Evolutionary conservation across 208 protist species (phyloP).

Genomic region (Herpetomonas tarakana): DNA sequence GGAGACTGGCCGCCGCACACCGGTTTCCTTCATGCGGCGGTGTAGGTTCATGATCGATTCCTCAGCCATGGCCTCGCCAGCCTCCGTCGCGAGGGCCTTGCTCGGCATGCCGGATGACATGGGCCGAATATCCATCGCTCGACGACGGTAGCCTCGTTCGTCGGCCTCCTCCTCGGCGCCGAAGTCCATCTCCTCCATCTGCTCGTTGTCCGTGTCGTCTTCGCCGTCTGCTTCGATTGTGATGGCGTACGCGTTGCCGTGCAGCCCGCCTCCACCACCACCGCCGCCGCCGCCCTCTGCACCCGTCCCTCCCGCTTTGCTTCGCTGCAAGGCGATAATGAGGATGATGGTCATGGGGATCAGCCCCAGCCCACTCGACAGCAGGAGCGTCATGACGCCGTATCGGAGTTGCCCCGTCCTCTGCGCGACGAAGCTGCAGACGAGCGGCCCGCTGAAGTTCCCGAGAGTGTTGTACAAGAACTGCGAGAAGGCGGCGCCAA

Average conservation of each 20-base stretch:
- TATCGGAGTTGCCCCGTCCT: slow-evolving; percentile 60
- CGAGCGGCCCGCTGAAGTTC: slow-evolving; percentile 87
- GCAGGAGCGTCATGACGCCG: slow-evolving; percentile 70
- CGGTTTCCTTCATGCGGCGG: too few relatives aligned
- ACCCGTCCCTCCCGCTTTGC: background rate
- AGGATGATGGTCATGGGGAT: slow-evolving; percentile 55
- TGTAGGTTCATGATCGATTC: slow-evolving; percentile 1
- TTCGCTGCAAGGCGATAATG: slow-evolving; percentile 19
- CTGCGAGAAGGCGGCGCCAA: slow-evolving; percentile 75
- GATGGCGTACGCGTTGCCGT: background rate
- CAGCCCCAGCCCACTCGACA: slow-evolving; percentile 59
- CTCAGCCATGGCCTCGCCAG: background rate
- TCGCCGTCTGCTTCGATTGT: background rate
- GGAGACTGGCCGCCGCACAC: too few relatives aligned
- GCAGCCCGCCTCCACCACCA: background rate
- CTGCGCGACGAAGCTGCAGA: slow-evolving; percentile 78
- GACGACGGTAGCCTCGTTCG: background rate
- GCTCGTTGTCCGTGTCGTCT: background rate
- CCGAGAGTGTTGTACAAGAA: slow-evolving; percentile 87
- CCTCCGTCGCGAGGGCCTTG: too few relatives aligned
- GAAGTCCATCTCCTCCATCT: background rate
- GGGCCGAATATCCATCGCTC: background rate
- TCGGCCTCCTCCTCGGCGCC: too few relatives aligned
- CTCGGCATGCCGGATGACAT: background rate
- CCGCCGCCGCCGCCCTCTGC: background rate